A percentile compares a stretch with the other conserved stretches of the same genome.
phyloP scores from a whole-genome alignment of 306 rosid species.

The Heteromeles arbutifolia region DNA sequence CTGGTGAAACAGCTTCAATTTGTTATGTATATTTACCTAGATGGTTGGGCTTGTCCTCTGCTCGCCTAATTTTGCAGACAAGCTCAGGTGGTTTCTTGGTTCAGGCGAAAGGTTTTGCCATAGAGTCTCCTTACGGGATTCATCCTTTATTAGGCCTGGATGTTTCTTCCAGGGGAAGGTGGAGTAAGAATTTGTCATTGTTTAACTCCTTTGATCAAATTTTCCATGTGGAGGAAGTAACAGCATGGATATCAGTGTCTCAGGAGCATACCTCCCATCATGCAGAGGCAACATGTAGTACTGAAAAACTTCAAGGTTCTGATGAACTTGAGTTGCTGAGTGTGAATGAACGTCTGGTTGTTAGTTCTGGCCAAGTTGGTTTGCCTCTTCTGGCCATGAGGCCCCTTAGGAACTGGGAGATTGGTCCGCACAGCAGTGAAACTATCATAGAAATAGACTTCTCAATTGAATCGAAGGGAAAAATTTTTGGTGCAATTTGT shows the following conservation, averaged over 20 bases:
- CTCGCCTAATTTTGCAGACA: slow-evolving; percentile 86
- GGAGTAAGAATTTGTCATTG: slow-evolving; percentile 67
- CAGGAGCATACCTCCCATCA: slow-evolving; percentile 46
- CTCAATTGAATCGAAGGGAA: slow-evolving; percentile 53
- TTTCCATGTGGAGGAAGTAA: slow-evolving; percentile 62
- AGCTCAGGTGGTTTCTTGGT: slow-evolving; percentile 80
- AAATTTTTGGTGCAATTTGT: slow-evolving; percentile 68
- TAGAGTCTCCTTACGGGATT: slow-evolving; percentile 77
- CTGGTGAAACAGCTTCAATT: slow-evolving; percentile 66
- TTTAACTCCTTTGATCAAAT: slow-evolving; percentile 74
- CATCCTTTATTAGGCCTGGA: slow-evolving; percentile 50
- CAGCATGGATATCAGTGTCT: slow-evolving; percentile 67
- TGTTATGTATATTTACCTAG: slow-evolving; percentile 78
- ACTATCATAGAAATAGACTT: slow-evolving; percentile 65
- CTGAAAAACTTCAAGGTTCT: slow-evolving; percentile 36
- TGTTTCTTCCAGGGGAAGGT: slow-evolving; percentile 60
- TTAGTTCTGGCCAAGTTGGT: slow-evolving; percentile 48
- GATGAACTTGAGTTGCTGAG: slow-evolving; percentile 37
- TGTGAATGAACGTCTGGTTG: slow-evolving; percentile 58
- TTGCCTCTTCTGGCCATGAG: slow-evolving; percentile 56
- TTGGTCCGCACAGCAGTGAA: slow-evolving; percentile 65
- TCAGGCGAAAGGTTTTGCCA: slow-evolving; percentile 68
- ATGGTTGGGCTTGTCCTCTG: slow-evolving; percentile 62
- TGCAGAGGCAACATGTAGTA: slow-evolving; percentile 67
- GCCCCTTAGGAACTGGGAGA: slow-evolving; percentile 75